Base-by-base conservation (phyloP, 345 rosid species). In the Litchi chinensis region DNA sequence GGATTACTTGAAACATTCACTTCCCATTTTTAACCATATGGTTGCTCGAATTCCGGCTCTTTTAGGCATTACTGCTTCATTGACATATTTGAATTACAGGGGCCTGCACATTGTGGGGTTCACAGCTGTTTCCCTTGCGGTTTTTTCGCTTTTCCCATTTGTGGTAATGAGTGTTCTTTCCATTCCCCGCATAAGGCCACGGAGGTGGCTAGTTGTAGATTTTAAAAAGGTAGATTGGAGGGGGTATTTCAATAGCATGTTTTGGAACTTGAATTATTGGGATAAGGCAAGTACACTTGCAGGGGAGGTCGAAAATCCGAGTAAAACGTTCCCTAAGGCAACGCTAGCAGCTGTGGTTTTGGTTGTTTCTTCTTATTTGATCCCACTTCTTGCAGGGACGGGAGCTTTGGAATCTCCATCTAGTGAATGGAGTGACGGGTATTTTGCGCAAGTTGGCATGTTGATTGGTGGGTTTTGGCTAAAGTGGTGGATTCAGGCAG, bases 251-350 rank as follows among this genome's bases (percentile, higher is more conserved):
- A 95, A 95, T 79, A 85, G 92, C 75, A 87, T 95, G 98, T 93
- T 95, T 83, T 95, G 99, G 99, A 95, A 95, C 84, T 81, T 93
- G 76, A 95, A 95, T 73, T 95, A 92, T 70, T 95, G 99, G 99
- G 99, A 95, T 13, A 92, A 92, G 87, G 98, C 96, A 13, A 95
- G 98, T 85, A 93, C 98, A 12, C 93, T 95, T 66, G 95, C 93
- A 0, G 98, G 98, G 73, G 97, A 95, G 91, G 94, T 95, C 2
- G 91, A 93, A 28, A 85, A 82, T 57, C 98, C 98, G 0, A 91
- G 94, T 78, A 85, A 88, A 83, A 93, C 98, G 46, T 93, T 93
- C 77, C 98, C 98, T 1, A 92, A 92, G 84, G 98, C 98, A 4
- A 87, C 92, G 65, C 79, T 92, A 11, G 93, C 95, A 66, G 97